Base-by-base conservation (phyloP, 78 protist genomes). In the Speleostelium caveatum region DNA sequence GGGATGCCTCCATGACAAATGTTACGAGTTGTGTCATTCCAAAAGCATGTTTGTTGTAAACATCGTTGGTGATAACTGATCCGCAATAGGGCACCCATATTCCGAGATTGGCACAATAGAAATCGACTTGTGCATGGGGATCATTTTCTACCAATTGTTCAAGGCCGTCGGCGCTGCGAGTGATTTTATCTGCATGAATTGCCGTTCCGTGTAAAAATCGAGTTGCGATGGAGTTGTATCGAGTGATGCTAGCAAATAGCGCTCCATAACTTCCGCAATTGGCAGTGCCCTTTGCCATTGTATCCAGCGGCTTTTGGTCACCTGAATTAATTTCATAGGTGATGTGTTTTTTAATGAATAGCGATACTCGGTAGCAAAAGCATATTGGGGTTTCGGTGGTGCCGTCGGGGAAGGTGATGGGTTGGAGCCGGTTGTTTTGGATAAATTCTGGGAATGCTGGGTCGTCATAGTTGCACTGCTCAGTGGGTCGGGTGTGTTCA, bases 351-450 rank as follows among this genome's bases (percentile, higher is more conserved):
- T 71, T 71, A 10, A 71, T 71, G 51, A 71, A 71, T 24, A 71
- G 26, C 32, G 77, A 71, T 39, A 71, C 7, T 28, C 77, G 26
- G 51, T 71, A 71, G 45, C 77, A 71, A 51, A 71, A 71, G 32
- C 77, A 71, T 32, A 71, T 32, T 5, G 32, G 42, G 2, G 62
- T 38, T 51, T 71, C 77, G 5, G 21, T 49, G 8, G 77, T 32
- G 14, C 77, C 77, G 32, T 71, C 77, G 8, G 7, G 12, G 19
- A 71, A 49, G 14, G 0, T 8, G 12, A 71, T 49, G 42, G 77
- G 77, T 45, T 45, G 58, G 14, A 45, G 22, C 30, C 21, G 3
- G 45, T 71, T 32, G 10, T 71, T 28, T 51, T 36, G 32, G 36
- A 63, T 63, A 49, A 63, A 63, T 36, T 16, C 8, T 19, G 22